phyloP scores from a whole-genome alignment of 2,329 filamentous ascomycete genomes.

The Neurospora sp. region DNA sequence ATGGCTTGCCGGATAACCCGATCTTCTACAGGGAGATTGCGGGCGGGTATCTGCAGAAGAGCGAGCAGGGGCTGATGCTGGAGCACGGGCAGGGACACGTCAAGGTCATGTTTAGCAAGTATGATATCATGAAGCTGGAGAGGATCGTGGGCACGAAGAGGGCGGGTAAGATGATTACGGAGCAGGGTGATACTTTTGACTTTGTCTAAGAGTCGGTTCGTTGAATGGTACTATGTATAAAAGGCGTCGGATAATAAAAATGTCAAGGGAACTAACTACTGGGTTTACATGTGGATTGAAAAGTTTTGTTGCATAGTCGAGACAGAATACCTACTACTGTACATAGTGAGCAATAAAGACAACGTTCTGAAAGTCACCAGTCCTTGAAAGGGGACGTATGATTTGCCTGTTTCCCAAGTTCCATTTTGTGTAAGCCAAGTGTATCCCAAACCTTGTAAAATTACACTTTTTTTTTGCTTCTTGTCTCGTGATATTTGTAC shows the following conservation, averaged over 20 bases:
- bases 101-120: constrained; percentile 68
- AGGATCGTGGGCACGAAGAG: constrained; percentile 75
- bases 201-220: constrained; percentile 53
- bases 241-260: background rate
- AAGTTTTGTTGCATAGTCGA: background rate
- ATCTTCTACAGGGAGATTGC: constrained; percentile 70
- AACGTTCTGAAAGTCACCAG: background rate
- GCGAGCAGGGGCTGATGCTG: constrained; percentile 44
- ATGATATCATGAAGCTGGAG: constrained; percentile 83
- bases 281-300: background rate
- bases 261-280: background rate
- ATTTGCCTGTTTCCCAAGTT: background rate
- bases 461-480: background rate
- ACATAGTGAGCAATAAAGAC: background rate
- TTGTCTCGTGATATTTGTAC: background rate
- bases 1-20: constrained; percentile 82
- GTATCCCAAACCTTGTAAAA: background rate
- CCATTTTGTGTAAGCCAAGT: background rate
- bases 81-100: constrained; percentile 52
- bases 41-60: constrained; percentile 54
- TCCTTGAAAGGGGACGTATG: background rate
- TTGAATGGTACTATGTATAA: background rate
- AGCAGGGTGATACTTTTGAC: constrained; percentile 86
- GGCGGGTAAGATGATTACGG: constrained; percentile 73
- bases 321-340: background rate